A percentile compares a stretch with the other conserved stretches of the same genome.
phyloP scores from a whole-genome alignment of 2,329 filamentous ascomycete species.

The Verticillium tricorpus region DNA sequence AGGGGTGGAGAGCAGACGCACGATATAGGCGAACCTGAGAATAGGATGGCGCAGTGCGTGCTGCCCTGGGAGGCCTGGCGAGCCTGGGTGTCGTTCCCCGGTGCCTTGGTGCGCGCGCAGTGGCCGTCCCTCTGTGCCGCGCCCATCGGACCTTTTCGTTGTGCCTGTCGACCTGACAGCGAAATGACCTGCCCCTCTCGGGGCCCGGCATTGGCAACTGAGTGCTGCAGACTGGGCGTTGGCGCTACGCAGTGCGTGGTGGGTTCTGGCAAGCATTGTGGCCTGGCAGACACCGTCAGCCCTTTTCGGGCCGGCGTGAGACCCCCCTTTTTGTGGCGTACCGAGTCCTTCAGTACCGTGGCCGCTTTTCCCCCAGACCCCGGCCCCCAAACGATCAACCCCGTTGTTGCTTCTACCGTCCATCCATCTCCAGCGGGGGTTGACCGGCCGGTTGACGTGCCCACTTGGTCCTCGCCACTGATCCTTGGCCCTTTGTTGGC shows the following conservation, averaged over 20 bases:
- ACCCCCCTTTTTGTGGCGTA: not conserved
- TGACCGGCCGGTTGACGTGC: not conserved
- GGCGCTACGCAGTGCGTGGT: not conserved
- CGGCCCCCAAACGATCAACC: not conserved
- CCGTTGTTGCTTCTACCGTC: not conserved
- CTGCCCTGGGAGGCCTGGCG: not conserved
- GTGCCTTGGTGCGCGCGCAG: not conserved
- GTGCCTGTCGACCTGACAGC: not conserved
- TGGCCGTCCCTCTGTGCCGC: not conserved
- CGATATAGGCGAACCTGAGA: not conserved
- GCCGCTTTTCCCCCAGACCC: not conserved
- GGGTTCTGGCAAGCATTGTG: not conserved
- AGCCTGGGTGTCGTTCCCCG: not conserved
- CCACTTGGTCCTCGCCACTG: not conserved
- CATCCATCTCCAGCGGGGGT: not conserved
- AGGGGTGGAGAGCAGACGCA: not conserved
- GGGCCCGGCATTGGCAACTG: not conserved
- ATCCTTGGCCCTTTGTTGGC: not conserved
- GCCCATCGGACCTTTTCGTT: not conserved
- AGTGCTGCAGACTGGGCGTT: not conserved
- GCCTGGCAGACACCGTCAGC: not conserved
- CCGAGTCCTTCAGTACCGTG: not conserved
- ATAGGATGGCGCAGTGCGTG: not conserved
- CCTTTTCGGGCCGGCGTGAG: not conserved
- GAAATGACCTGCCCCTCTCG: not conserved